Base-by-base conservation (phyloP, 2,329 filamentous ascomycete species). In the Trichophyton simii region DNA sequence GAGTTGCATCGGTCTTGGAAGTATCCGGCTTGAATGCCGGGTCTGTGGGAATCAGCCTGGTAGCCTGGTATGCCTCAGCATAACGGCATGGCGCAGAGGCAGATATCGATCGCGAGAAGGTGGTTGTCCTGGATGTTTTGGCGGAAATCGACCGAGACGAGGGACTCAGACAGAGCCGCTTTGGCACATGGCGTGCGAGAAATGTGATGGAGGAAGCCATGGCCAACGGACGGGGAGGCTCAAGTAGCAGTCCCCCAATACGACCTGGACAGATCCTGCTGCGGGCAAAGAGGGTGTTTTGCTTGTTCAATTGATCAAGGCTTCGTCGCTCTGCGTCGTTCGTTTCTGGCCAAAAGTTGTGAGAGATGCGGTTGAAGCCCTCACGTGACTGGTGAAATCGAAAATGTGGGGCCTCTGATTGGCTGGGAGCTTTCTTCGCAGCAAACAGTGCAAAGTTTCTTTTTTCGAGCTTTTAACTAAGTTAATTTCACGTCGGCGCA, bases 181-280 rank as follows among this genome's bases (percentile, higher is more conserved):
- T 83, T 69, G 82, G 78, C 73, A 80, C 77, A 74, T 79, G 79
- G 75, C 80, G 77, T 73, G 80, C 81, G 67, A 85, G 76, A 71
- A 83, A 82, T 71, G 80, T 77, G 72, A 86, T 78, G 59, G 82
- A 77, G 67, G 80, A 81, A 75, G 83, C 80, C 84, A 87, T 86
- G 65, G 62, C 66, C 62, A 65, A 60, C 60, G 63, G 60, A 63
- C 41, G 63, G 66, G 64, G 61, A 63, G 62, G 60, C 62, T 58
- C 60, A 62, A 60, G 65, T 44, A 42, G 36, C 55, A 58, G 22
- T 31, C 34, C 55, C 55, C 55, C 55, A 58, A 58, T 41, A 42
- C 55, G 52, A 41, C 55, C 41, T 58, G 36, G 55, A 58, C 55
- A 36, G 55, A 44, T 58, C 55, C 55, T 42, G 36, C 36, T 42